Evolutionary conservation across 371 early-diverging fungal species (phyloP), one percentile per base, ranked within the genome.

Genomic region (Massospora cicadina): DNA sequence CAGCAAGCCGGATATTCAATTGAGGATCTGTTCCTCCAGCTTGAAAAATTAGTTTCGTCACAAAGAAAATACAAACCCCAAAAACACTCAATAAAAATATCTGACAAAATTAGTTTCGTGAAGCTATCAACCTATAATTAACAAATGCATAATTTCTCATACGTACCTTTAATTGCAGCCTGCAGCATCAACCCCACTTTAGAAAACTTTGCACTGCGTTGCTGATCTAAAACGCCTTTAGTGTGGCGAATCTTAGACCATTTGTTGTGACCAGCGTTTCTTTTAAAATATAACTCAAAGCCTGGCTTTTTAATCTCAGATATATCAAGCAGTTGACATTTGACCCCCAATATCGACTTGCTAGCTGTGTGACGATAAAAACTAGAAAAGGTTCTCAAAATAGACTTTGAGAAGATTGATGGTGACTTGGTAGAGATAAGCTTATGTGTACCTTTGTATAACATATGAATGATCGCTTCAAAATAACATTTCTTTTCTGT

Each of bases 221-320:
- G 79, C 25, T 75, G 74, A 68, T 82, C 81, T 54, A 75, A 75
- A 24, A 75, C 77, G 1, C 79, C 81, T 70, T 86, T 83, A 3
- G 78, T 76, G 56, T 79, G 80, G 65, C 78, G 79, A 58, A 86
- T 80, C 70, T 84, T 82, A 66, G 81, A 77, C 86, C 86, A 86
- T 69, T 81, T 79, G 67, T 79, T 81, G 63, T 82, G 84, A 7
- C 83, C 85, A 21, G 76, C 65, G 63, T 66, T 55, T 24, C 72
- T 5, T 43, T 43, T 43, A 43, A 43, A 43, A 17, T 43, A 43
- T 17, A 43, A 17, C 17, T 43, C 43, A 43, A 43, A 43, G 43
- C 10, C 17, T 10, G 43, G 10, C 17, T 43, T 43, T 43, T 43
- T 43, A 10, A 17, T 5, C 5, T 5, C 43, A 43, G 43, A 10